Percentiles rank a stretch among this genome's conserved stretches.
Conservation (phyloP, 2,329 filamentous ascomycete genomes). For the Penicillium sumatraense region DNA sequence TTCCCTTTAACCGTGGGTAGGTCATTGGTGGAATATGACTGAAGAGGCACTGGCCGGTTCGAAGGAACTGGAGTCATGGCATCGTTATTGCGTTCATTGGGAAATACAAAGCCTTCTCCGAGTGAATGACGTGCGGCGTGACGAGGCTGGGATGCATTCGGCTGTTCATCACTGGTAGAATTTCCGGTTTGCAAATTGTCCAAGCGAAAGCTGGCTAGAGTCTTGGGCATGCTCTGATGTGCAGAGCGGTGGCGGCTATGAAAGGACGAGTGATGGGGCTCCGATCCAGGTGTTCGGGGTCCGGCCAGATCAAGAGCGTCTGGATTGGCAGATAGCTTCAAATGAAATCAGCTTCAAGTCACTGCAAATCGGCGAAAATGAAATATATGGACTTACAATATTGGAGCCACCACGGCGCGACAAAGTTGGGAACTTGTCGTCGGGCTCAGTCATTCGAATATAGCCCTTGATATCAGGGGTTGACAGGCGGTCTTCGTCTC, state of each 20-base stretch:
- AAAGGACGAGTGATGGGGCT: conserved; percentile 62
- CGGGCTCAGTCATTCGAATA: conserved; percentile 71
- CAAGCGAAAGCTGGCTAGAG: conserved; percentile 49
- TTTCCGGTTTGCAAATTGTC: conserved; percentile 36
- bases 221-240: conserved; percentile 64
- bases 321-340: conserved; percentile 78
- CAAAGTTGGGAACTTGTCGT: conserved; percentile 83
- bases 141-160: conserved; percentile 34
- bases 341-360: conserved; percentile 49
- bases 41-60: conserved; percentile 57
- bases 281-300: conserved; percentile 68
- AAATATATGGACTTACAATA: conserved; percentile 52
- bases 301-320: conserved; percentile 79
- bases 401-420: conserved; percentile 56
- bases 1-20: conserved; percentile 81
- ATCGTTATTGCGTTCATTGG: conserved; percentile 35
- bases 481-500: conserved; percentile 56
- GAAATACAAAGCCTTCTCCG: conserved; percentile 45
- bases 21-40: conserved; percentile 87
- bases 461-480: conserved; percentile 71
- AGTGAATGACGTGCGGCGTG: conserved; percentile 51
- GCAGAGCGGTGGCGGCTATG: conserved; percentile 71
- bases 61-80: conserved; percentile 28
- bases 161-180: conserved; percentile 34
- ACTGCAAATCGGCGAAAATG: not conserved